Percentiles rank a stretch among this genome's conserved stretches.
Conservation (phyloP, 176 grass and related monocot genomes). For the Lolium rigidum region DNA sequence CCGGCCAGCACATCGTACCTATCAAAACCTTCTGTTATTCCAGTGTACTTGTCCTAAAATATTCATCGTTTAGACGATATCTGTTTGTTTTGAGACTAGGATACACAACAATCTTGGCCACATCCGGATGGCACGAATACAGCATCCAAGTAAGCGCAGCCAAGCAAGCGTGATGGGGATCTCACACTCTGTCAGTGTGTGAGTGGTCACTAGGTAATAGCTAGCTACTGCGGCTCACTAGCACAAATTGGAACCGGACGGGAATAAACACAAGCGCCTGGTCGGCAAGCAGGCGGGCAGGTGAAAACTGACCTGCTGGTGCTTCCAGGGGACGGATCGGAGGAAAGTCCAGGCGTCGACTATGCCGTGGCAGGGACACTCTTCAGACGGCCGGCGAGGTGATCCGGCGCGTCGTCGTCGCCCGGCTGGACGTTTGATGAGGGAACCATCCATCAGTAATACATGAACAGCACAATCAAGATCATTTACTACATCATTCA, state of each 20-base stretch:
- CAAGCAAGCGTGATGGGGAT: background rate
- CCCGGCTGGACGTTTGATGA: background rate
- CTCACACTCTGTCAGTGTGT: background rate
- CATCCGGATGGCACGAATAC: background rate
- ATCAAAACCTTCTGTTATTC: background rate
- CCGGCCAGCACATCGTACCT: background rate
- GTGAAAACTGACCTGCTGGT: background rate
- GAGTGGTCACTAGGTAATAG: background rate
- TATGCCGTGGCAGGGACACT: no score
- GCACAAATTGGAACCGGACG: background rate
- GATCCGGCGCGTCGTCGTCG: background rate
- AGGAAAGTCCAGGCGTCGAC: background rate
- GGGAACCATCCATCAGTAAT: no score
- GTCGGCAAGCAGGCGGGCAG: background rate
- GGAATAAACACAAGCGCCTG: slow-evolving; percentile 1
- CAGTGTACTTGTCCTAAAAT: background rate
- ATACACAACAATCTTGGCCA: background rate
- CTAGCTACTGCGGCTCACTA: background rate
- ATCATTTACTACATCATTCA: no score
- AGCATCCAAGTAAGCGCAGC: background rate
- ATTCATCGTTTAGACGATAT: background rate
- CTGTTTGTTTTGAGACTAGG: background rate
- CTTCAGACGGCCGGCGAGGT: background rate
- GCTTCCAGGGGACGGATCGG: background rate
- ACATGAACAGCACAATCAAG: no score